These are phyloP conservation scores for Phytophthora sansomeana DNA, from an alignment of 352 stramenopile genomes.

Conservation along the genomic window DNA sequence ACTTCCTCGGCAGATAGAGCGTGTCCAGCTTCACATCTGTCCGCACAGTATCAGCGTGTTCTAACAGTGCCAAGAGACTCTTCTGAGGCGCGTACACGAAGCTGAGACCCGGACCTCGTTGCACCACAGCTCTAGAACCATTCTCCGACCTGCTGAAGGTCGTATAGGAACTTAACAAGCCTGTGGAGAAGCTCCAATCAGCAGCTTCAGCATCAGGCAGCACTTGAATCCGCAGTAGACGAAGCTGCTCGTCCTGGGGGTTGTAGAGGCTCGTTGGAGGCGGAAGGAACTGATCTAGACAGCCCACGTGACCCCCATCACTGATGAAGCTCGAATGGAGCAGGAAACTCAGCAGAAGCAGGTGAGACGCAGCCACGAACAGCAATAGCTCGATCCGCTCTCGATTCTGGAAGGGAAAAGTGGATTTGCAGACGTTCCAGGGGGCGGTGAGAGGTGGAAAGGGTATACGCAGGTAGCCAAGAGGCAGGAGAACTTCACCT, in stretches of 20 bases:
- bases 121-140: neutral
- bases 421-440: neutral
- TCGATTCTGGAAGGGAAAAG: slow-evolving; percentile 44
- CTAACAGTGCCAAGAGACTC: slow-evolving; percentile 70
- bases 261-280: slow-evolving; percentile 6
- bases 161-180: slow-evolving; percentile 11
- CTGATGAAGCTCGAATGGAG: slow-evolving; percentile 69
- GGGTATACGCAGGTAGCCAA: slow-evolving; percentile 5
- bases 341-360: slow-evolving; percentile 56
- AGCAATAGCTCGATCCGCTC: slow-evolving; percentile 63
- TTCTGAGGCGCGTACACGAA: slow-evolving; percentile 79
- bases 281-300: slow-evolving; percentile 45
- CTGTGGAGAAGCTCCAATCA: slow-evolving; percentile 23
- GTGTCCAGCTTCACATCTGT: slow-evolving; percentile 45
- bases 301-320: slow-evolving; percentile 31
- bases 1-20: slow-evolving; percentile 46
- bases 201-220: slow-evolving; percentile 16
- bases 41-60: slow-evolving; percentile 40
- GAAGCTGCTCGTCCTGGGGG: slow-evolving; percentile 25
- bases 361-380: slow-evolving; percentile 63
- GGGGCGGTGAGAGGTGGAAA: slow-evolving; percentile 4
- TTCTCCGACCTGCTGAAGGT: neutral
- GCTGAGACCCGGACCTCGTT: slow-evolving; percentile 35
- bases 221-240: slow-evolving; percentile 54
- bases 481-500: slow-evolving; percentile 35